phyloP scores from a whole-genome alignment of 176 grass and related monocot genomes.

The Pontederia paniculata region DNA sequence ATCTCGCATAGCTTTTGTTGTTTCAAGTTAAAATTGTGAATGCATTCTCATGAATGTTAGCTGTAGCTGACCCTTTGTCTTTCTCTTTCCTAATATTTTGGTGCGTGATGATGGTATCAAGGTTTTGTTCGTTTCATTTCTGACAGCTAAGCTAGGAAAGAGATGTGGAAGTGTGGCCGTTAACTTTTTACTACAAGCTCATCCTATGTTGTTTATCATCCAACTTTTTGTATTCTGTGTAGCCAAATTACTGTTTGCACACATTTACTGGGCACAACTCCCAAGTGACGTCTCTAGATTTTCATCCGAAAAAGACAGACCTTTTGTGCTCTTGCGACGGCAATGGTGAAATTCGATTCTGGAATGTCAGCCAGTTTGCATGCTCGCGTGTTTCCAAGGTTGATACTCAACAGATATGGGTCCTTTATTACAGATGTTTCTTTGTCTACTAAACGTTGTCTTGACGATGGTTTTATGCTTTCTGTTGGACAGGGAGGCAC shows the following conservation, averaged over 20 bases:
- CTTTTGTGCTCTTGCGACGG: slow-evolving; percentile 89
- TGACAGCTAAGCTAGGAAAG: too few species aligned
- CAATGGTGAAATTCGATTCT: slow-evolving; percentile 85
- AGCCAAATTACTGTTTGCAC: slow-evolving; percentile 72
- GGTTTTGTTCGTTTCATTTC: too few species aligned
- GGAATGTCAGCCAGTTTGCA: slow-evolving; percentile 37
- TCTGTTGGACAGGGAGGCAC: slow-evolving; percentile 53
- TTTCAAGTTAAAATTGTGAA: too few species aligned
- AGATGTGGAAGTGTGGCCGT: too few species aligned
- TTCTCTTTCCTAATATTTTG: too few species aligned
- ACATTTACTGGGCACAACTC: slow-evolving; percentile 49
- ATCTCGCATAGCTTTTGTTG: too few species aligned
- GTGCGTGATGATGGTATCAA: too few species aligned
- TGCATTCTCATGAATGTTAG: too few species aligned
- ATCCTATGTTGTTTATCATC: background rate
- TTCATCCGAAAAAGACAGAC: slow-evolving; percentile 95
- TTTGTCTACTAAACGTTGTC: too few species aligned
- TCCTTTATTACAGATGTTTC: background rate
- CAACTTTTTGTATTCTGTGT: slow-evolving; percentile 27
- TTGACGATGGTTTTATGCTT: too few species aligned
- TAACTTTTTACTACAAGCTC: background rate
- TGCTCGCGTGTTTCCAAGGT: slow-evolving; percentile 52
- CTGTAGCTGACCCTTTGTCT: too few species aligned
- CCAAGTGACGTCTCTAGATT: slow-evolving; percentile 90
- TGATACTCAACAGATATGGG: slow-evolving; percentile 10